Evolutionary conservation across 352 stramenopile species (phyloP).

Genomic region (Phytophthora citricola): DNA sequence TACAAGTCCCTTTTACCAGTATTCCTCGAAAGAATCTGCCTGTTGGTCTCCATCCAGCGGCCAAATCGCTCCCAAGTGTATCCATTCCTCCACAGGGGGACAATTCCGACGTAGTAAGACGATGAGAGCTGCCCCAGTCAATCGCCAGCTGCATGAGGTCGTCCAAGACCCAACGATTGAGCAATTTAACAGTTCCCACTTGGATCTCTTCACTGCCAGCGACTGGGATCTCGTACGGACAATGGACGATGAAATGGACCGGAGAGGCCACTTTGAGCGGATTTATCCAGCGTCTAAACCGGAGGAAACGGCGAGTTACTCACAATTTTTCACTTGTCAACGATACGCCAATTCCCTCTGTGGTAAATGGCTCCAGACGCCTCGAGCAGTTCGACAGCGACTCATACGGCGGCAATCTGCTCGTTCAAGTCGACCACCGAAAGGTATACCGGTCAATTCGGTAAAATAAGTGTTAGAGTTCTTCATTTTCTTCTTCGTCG

Average conservation of each 20-base stretch:
- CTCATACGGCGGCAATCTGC: constrained; percentile 29
- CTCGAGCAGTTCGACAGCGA: constrained; percentile 19
- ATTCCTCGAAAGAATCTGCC: constrained; percentile 41
- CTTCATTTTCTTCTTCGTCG: constrained; percentile 9
- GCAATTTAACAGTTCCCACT: constrained; percentile 51
- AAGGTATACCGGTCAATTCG: constrained; percentile 1
- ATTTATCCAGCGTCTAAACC: constrained; percentile 56
- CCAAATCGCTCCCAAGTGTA: neutral
- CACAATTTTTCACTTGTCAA: constrained; percentile 63
- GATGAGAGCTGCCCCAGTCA: constrained; percentile 29
- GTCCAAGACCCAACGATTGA: constrained; percentile 52
- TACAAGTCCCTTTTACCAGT: constrained; percentile 48
- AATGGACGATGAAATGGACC: constrained; percentile 81
- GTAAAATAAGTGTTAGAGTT: constrained; percentile 11
- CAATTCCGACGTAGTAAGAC: constrained; percentile 29
- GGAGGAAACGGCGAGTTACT: constrained; percentile 39
- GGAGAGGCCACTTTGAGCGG: constrained; percentile 72
- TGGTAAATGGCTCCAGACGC: constrained; percentile 66
- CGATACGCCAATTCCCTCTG: constrained; percentile 71
- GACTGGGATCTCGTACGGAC: constrained; percentile 70
- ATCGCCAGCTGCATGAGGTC: constrained; percentile 68
- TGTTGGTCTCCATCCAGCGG: neutral
- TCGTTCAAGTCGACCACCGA: constrained; percentile 2
- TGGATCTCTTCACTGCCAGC: constrained; percentile 55
- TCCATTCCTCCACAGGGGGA: neutral